Conservation (phyloP, 2,329 filamentous ascomycete species). For the Arthrobotrys entomopaga region DNA sequence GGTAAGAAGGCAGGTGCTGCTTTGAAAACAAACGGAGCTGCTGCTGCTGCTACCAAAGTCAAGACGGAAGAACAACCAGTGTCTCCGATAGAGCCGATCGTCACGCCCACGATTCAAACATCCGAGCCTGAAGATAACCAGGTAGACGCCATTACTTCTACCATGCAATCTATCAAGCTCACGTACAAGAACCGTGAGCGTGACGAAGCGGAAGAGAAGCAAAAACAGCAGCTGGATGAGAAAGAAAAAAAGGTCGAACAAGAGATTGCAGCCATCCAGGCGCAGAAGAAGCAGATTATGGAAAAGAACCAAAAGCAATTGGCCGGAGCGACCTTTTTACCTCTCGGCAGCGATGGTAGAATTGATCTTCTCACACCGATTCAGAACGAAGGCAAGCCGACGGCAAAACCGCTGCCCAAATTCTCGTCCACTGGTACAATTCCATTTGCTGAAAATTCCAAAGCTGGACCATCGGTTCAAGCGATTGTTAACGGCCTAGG, state of each 20-base stretch:
- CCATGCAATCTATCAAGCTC: conserved; percentile 73
- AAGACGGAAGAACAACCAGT: conserved; percentile 22
- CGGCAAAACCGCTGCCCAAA: conserved; percentile 10
- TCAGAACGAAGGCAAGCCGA: conserved; percentile 12
- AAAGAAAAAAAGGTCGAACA: conserved; percentile 26
- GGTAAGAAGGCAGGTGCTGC: conserved; percentile 45
- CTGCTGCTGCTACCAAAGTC: neutral
- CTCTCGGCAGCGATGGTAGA: neutral
- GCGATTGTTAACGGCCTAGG: neutral
- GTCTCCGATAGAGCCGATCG: conserved; percentile 25
- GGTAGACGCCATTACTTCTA: conserved; percentile 68
- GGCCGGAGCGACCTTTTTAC: neutral
- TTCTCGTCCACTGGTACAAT: conserved; percentile 17
- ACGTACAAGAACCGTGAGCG: conserved; percentile 48
- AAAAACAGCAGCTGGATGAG: conserved; percentile 26
- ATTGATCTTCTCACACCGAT: conserved; percentile 1
- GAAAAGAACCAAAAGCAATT: conserved; percentile 18
- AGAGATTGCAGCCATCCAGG: conserved; percentile 23
- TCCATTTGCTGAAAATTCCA: conserved; percentile 25
- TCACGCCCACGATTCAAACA: conserved; percentile 35
- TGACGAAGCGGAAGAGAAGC: conserved; percentile 30
- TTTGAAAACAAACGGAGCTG: neutral
- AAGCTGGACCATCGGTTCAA: conserved; percentile 1
- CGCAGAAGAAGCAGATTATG: conserved; percentile 16
- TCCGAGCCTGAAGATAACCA: conserved; percentile 61